Evolutionary conservation across 495 filamentous ascomycete species (phyloP), one percentile per base, ranked within the genome.

Genomic region (Usnea hakonensis): DNA sequence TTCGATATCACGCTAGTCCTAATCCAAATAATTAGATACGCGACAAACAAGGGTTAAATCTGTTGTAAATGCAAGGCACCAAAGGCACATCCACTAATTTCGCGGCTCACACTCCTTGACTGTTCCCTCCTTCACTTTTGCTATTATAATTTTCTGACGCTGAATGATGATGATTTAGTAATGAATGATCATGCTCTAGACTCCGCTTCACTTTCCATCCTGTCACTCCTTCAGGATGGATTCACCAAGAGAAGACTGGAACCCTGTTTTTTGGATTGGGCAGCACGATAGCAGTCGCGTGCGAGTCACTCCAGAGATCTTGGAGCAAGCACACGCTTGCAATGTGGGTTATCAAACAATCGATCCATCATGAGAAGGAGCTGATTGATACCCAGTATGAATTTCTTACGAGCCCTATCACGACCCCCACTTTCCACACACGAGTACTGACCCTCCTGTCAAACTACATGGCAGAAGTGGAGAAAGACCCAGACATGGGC

Each of bases 331-430:
- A 2, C 85, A 91, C 61, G 86, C 79, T 61, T 78, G 73, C 60
- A 78, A 77, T 65, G 78, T 83, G 65, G 58, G 77, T 68, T 59
- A 62, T 44, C 26, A 50, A 16, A 44, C 16, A 32, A 21, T 26
- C 10, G 35, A 28, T 21, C 14, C 11, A 17, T 57, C 30, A 40
- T 63, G 64, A 54, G 69, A 54, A 50, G 53, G 50, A 10, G 38
- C 63, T 66, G 28, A 62, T 50, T 17, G 23, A n/a, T 33, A 38
- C 32, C 43, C 63, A 97, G 90, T 97, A 97, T 83, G 87, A 94
- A 72, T 90, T 95, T 81, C 81, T 96, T 68, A 96, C 93, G 0
- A 86, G 85, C 0, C 88, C 90, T 13, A 91, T 98, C 66, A 96
- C 94, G 2, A 97, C 88, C 55, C 68, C 82, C 13, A 79, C 87